Conservation (phyloP, 208 protist genomes). For the Leishmania mexicana region DNA sequence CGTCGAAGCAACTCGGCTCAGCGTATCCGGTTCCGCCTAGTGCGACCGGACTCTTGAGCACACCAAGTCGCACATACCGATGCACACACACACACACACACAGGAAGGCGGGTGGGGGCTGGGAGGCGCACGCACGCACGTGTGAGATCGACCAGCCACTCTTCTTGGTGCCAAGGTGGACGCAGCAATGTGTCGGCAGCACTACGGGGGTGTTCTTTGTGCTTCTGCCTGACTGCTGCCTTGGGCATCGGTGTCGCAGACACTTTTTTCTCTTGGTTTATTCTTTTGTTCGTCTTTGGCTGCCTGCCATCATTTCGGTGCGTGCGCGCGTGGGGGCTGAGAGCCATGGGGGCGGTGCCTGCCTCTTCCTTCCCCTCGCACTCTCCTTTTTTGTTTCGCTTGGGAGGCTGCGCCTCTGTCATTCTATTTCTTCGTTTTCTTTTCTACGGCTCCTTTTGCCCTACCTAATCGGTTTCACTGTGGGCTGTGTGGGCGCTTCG, state of each 20-base stretch:
- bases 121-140: too few species aligned
- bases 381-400: neutral
- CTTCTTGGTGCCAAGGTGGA: too few species aligned
- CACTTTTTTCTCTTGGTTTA: neutral
- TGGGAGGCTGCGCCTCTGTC: neutral
- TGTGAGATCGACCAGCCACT: too few species aligned
- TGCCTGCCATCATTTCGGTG: too few species aligned
- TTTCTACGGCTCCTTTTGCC: neutral
- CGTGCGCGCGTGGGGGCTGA: neutral
- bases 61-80: neutral
- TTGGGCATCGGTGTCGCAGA: neutral
- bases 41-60: neutral
- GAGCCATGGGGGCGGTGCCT: neutral
- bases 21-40: neutral
- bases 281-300: neutral
- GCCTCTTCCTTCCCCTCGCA: neutral
- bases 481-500: neutral
- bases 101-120: neutral
- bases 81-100: neutral
- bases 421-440: neutral
- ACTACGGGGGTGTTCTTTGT: too few species aligned
- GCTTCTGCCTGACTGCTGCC: neutral
- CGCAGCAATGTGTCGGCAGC: too few species aligned
- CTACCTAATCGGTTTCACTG: neutral
- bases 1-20: neutral